phyloP scores from a whole-genome alignment of 495 filamentous ascomycete species.

The Cryomyces antarcticus region DNA sequence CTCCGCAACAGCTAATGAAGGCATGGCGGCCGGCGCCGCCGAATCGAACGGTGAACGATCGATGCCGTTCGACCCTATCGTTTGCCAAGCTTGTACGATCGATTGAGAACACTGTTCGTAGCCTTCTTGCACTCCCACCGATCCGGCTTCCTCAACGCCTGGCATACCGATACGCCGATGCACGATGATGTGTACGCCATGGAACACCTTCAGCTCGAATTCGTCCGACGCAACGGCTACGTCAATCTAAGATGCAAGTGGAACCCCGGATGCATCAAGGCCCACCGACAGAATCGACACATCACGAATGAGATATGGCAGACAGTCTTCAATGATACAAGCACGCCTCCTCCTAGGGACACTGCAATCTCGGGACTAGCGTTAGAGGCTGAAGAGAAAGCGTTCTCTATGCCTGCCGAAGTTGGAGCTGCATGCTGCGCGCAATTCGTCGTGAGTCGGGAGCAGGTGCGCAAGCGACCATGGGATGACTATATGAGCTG shows the following conservation, averaged over 20 bases:
- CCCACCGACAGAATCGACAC: too few species aligned
- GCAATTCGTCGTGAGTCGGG: conserved; percentile 44
- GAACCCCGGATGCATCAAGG: conserved; percentile 25
- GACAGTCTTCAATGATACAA: conserved; percentile 6
- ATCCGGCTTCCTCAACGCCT: too few species aligned
- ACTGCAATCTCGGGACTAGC: too few species aligned
- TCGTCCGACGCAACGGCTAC: conserved; percentile 26
- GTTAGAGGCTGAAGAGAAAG: too few species aligned
- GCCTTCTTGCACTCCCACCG: conserved; percentile 31
- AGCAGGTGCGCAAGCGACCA: conserved; percentile 27
- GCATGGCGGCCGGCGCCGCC: too few species aligned
- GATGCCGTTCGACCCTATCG: not conserved
- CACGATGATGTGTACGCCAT: conserved; percentile 15
- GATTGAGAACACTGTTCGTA: conserved; percentile 5
- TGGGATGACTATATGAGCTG: conserved; percentile 32
- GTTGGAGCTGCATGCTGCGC: conserved; percentile 49
- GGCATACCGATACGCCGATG: conserved; percentile 25
- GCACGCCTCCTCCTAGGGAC: conserved; percentile 28
- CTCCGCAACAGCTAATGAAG: not conserved
- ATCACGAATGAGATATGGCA: too few species aligned
- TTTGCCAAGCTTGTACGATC: not conserved
- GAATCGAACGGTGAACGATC: too few species aligned
- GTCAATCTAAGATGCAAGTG: conserved; percentile 28
- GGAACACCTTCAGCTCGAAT: conserved; percentile 22
- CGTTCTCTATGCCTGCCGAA: too few species aligned